Percentiles rank a stretch among this genome's conserved stretches.
Conservation (phyloP, 805 yeast species). For the Wickerhamomyces pijperi region DNA sequence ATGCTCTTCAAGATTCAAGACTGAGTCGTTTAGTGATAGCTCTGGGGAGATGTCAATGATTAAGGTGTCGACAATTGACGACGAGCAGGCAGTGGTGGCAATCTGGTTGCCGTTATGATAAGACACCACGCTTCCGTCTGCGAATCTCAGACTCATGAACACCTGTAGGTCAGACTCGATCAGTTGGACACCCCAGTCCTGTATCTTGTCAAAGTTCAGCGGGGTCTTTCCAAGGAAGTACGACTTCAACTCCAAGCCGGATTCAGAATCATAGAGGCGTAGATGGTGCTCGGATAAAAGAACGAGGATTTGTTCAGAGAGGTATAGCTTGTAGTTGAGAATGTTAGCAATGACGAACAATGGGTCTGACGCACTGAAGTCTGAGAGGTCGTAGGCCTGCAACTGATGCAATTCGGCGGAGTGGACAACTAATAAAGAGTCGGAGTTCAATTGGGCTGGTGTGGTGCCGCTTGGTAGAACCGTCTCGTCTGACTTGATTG, state of each 20-base stretch:
- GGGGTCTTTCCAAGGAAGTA: slow-evolving; percentile 9
- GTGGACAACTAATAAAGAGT: not conserved
- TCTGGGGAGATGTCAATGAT: slow-evolving; percentile 30
- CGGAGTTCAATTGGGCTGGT: not conserved
- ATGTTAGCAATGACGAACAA: slow-evolving; percentile 12
- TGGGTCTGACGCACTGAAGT: too few species aligned
- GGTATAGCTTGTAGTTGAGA: slow-evolving; percentile 12
- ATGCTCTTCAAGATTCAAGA: slow-evolving; percentile 15
- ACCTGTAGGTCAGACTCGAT: slow-evolving; percentile 10
- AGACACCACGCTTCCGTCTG: slow-evolving; percentile 6
- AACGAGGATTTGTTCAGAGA: slow-evolving; percentile 9
- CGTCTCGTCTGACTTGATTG: not conserved
- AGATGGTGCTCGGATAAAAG: slow-evolving; percentile 13
- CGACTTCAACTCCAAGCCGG: slow-evolving; percentile 15
- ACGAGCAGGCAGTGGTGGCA: slow-evolving; percentile 23
- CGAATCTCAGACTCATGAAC: slow-evolving; percentile 6
- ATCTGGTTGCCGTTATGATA: slow-evolving; percentile 4
- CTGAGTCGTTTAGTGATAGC: slow-evolving; percentile 19
- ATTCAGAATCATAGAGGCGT: slow-evolving; percentile 15
- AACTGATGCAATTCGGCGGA: not conserved
- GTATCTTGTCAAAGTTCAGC: slow-evolving; percentile 5
- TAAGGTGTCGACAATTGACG: slow-evolving; percentile 24
- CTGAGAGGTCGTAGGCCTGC: not conserved
- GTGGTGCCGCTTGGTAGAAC: not conserved
- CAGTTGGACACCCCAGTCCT: slow-evolving; percentile 1